Evolutionary conservation across 2,329 filamentous ascomycete genomes (phyloP), one percentile per base, ranked within the genome.

Genomic region (Phaeosphaeriaceae sp.): DNA sequence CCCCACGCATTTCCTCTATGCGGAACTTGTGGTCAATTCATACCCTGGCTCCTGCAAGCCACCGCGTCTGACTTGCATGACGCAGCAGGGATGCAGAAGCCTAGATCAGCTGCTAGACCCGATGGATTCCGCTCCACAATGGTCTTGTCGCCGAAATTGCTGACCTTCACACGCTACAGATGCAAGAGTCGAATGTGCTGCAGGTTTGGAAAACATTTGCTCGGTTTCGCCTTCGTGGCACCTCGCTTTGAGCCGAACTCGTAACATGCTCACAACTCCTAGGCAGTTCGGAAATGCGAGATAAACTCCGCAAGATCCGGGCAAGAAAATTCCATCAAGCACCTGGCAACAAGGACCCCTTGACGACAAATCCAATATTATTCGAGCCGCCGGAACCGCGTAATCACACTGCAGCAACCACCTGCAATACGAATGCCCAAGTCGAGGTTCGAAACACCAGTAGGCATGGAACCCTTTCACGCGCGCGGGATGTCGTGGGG

Each of bases 51-150:
- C 62, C 60, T 57, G 55, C 54, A 66, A 62, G 61, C 65, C 62
- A 66, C 65, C 61, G 61, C 61, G 65, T 68, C 61, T 70, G 62
- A 69, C 67, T 68, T 68, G 68, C 69, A 70, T 66, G 59, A 51
- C 17, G 42, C 21, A 19, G 48, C 65, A 62, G 56, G 68, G 59
- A 58, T 65, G 42, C n/a, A 33, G n/a, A 46, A 63, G 68, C 63
- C 68, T 62, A 66, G 67, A 70, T 56, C 60, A 57, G 46, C 48
- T 60, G 51, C 62, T 63, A 57, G 60, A 55, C 44, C 53, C 60
- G 59, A 56, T 46, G 54, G 59, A 67, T 59, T 60, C 57, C 56
- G 49, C 47, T 53, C 53, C 52, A 47, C 13, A 36, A 20, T 51
- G 22, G 17, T 4, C 27, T 17, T n/a, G 25, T 57, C 54, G 48